Conservation (phyloP, 352 stramenopile genomes). For the Phytopythium oedochilum region DNA sequence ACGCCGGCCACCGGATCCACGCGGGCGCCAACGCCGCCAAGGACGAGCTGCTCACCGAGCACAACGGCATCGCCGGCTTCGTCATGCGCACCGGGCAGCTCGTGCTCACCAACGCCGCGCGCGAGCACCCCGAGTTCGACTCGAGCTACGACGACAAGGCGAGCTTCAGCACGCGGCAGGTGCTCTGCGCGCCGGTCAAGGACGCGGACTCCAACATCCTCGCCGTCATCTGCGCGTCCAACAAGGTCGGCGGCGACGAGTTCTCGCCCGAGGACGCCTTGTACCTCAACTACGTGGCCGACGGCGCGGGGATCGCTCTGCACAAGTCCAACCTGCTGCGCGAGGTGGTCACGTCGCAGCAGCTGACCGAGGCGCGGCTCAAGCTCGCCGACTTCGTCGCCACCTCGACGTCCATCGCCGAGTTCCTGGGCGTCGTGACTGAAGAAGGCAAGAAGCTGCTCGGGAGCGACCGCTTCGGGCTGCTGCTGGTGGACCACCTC, state of each 20-base stretch:
- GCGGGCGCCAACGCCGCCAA: conserved; percentile 33
- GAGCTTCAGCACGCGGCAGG: conserved; percentile 48
- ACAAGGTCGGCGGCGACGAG: conserved; percentile 65
- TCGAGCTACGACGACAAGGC: conserved; percentile 61
- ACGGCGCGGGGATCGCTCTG: conserved; percentile 57
- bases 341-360: conserved; percentile 65
- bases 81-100: conserved; percentile 59
- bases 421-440: conserved; percentile 67
- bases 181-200: conserved; percentile 59
- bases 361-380: conserved; percentile 58
- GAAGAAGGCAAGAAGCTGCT: conserved; percentile 67
- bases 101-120: conserved; percentile 65
- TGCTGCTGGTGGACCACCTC: conserved; percentile 55
- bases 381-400: conserved; percentile 64
- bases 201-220: conserved; percentile 49
- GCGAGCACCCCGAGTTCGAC: conserved; percentile 58
- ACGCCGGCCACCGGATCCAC: conserved; percentile 15
- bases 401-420: conserved; percentile 45
- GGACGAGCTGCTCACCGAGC: conserved; percentile 66
- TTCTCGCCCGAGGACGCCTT: conserved; percentile 62
- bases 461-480: conserved; percentile 55
- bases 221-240: conserved; percentile 60
- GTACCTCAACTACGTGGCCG: conserved; percentile 69
- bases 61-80: conserved; percentile 60
- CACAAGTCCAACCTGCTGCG: conserved; percentile 67